Conservation (phyloP, 371 early-diverging fungal genomes). For the Mucor saturninus region DNA sequence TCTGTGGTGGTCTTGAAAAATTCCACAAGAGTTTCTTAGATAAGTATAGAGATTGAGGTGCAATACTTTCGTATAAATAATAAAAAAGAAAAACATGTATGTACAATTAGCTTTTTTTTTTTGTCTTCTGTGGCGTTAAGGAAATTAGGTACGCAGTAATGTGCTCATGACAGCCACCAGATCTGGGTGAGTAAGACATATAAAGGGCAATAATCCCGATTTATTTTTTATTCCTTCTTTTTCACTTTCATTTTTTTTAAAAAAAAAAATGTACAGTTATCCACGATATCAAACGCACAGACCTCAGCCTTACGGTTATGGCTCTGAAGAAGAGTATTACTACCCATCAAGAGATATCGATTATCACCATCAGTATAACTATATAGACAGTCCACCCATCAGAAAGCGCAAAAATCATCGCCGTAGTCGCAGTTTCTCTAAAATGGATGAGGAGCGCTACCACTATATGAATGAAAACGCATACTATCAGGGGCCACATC, state of each 20-base stretch:
- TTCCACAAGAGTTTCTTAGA: conserved; percentile 87
- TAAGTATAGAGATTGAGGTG: conserved; percentile 57
- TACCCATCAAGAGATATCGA: neutral
- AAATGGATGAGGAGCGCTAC: neutral
- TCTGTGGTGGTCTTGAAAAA: conserved; percentile 69
- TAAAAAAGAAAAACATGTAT: neutral
- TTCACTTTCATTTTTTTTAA: neutral
- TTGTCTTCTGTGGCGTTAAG: neutral
- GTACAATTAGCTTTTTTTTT: neutral
- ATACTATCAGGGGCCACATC: neutral
- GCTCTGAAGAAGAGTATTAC: neutral
- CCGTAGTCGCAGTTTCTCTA: neutral
- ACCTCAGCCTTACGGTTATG: neutral
- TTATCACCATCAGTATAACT: neutral
- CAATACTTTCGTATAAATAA: neutral
- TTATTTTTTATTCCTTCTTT: neutral
- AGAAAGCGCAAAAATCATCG: neutral
- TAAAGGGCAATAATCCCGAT: neutral
- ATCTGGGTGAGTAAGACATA: neutral
- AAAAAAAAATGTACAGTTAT: neutral
- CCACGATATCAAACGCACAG: neutral
- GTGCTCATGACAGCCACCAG: neutral
- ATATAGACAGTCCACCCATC: neutral
- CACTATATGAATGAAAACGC: neutral
- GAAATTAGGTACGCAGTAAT: neutral